Evolutionary conservation across 352 stramenopile species (phyloP).

Genomic region (Pythium biforme): DNA sequence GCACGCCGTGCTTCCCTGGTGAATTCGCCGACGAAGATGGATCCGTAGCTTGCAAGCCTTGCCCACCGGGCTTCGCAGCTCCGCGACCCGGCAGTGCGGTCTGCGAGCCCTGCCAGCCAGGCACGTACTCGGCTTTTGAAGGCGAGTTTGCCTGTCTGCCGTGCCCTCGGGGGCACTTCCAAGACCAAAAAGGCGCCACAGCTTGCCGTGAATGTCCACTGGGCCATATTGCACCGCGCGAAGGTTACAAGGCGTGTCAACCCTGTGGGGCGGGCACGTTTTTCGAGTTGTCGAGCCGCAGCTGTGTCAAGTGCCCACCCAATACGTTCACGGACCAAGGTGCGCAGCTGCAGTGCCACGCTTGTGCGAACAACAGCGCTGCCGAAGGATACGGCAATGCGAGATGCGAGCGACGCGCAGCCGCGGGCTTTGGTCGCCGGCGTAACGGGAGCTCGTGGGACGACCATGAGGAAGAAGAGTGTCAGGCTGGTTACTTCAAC

Average conservation of each 20-base stretch:
- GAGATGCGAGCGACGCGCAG: conserved; percentile 19
- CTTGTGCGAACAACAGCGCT: conserved; percentile 31
- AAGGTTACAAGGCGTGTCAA: conserved; percentile 36
- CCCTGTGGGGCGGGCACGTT: conserved; percentile 41
- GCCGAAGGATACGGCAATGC: conserved; percentile 35
- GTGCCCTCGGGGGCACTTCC: conserved; percentile 41
- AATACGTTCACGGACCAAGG: conserved; percentile 32
- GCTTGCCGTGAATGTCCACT: conserved; percentile 38
- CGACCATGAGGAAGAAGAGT: conserved; percentile 4
- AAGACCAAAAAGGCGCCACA: conserved; percentile 30
- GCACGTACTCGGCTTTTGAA: conserved; percentile 33
- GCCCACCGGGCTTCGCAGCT: conserved; percentile 38
- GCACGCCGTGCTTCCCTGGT: conserved; percentile 40
- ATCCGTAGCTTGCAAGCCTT: conserved; percentile 32
- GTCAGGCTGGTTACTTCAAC: conserved; percentile 24
- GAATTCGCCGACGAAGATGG: conserved; percentile 33
- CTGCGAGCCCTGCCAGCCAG: conserved; percentile 22
- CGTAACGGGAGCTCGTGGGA: not conserved
- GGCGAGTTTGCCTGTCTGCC: conserved; percentile 48
- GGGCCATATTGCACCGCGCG: conserved; percentile 37
- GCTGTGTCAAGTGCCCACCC: conserved; percentile 36
- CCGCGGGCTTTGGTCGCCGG: conserved; percentile 8
- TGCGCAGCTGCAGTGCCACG: conserved; percentile 31
- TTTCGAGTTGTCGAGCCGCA: conserved; percentile 29
- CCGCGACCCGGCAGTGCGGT: conserved; percentile 16